Percentiles rank a stretch among this genome's conserved stretches.
Conservation (phyloP, 73 alveolate genomes). For the Halteria grandinella region DNA sequence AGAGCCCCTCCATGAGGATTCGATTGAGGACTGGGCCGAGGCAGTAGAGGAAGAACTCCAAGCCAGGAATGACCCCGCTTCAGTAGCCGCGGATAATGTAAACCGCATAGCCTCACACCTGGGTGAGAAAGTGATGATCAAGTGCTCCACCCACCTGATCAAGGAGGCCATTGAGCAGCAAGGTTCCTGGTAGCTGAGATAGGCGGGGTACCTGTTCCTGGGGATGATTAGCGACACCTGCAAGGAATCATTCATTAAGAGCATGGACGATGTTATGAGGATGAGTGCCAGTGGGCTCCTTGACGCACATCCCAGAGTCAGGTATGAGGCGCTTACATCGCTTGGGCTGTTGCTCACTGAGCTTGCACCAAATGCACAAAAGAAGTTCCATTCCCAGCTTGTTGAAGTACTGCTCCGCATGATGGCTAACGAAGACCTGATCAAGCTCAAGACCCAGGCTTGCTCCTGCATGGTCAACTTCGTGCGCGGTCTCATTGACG, state of each 20-base stretch:
- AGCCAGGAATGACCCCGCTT: conserved; percentile 74
- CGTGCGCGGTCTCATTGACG: conserved; percentile 73
- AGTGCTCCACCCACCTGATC: conserved; percentile 55
- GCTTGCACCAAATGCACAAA: conserved; percentile 79
- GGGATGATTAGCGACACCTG: conserved; percentile 78
- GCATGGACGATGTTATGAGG: conserved; percentile 71
- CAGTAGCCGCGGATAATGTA: conserved; percentile 64
- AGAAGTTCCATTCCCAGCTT: conserved; percentile 68
- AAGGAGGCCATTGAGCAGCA: conserved; percentile 51
- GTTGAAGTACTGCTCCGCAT: conserved; percentile 62
- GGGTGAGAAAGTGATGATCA: conserved; percentile 74
- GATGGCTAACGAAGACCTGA: conserved; percentile 62
- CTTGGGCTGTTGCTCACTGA: conserved; percentile 74
- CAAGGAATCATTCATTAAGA: conserved; percentile 60
- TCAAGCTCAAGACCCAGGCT: conserved; percentile 70
- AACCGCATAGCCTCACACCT: conserved; percentile 70
- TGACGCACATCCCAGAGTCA: conserved; percentile 78
- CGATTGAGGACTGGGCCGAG: conserved; percentile 72
- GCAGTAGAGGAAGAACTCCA: conserved; percentile 69
- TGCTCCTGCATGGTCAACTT: conserved; percentile 68
- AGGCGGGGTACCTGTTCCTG: conserved; percentile 64
- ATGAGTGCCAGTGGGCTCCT: conserved; percentile 69
- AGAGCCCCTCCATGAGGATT: conserved; percentile 68
- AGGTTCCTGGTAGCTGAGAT: conserved; percentile 65
- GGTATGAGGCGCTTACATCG: conserved; percentile 71